phyloP scores from a whole-genome alignment of 2,329 filamentous ascomycete genomes.

The Phyllosticta citribraziliensis region DNA sequence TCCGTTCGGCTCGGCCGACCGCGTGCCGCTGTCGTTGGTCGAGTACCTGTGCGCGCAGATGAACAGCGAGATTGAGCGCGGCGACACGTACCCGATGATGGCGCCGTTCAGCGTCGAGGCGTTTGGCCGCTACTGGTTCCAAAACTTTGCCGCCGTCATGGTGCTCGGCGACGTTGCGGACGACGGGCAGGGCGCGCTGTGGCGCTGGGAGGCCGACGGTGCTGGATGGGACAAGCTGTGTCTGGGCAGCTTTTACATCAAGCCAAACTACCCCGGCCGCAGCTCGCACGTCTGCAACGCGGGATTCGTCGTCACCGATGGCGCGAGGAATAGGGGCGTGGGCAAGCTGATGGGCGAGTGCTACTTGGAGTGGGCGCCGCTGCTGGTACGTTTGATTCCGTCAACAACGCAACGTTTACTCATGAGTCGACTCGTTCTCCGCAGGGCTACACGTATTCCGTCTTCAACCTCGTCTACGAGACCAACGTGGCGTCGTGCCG shows the following conservation, averaged over 20 bases:
- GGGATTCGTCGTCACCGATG: slow-evolving; percentile 41
- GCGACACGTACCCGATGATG: slow-evolving; percentile 85
- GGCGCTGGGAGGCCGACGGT: slow-evolving; percentile 34
- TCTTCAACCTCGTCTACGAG: slow-evolving; percentile 92
- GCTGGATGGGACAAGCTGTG: slow-evolving; percentile 71
- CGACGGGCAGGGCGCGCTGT: slow-evolving; percentile 41
- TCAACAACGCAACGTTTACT: not conserved
- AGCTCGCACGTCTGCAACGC: slow-evolving; percentile 79
- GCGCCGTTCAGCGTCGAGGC: slow-evolving; percentile 62
- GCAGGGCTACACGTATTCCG: slow-evolving; percentile 77
- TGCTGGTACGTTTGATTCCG: slow-evolving; percentile 26
- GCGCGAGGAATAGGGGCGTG: slow-evolving; percentile 38
- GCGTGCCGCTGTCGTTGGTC: slow-evolving; percentile 67
- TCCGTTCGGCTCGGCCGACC: slow-evolving; percentile 65
- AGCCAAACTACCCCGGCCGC: slow-evolving; percentile 84
- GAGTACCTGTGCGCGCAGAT: slow-evolving; percentile 73
- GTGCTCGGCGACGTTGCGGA: slow-evolving; percentile 62
- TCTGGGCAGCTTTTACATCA: slow-evolving; percentile 86
- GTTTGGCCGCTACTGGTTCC: slow-evolving; percentile 82
- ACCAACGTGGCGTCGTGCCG: slow-evolving; percentile 83
- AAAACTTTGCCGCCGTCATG: slow-evolving; percentile 84
- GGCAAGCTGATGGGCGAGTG: slow-evolving; percentile 43
- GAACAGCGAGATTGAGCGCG: slow-evolving; percentile 83
- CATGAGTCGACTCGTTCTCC: not conserved
- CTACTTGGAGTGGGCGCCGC: slow-evolving; percentile 45